These are phyloP conservation scores for Pythium insidiosum DNA, from an alignment of 352 stramenopile species.

Conservation along the genomic window DNA sequence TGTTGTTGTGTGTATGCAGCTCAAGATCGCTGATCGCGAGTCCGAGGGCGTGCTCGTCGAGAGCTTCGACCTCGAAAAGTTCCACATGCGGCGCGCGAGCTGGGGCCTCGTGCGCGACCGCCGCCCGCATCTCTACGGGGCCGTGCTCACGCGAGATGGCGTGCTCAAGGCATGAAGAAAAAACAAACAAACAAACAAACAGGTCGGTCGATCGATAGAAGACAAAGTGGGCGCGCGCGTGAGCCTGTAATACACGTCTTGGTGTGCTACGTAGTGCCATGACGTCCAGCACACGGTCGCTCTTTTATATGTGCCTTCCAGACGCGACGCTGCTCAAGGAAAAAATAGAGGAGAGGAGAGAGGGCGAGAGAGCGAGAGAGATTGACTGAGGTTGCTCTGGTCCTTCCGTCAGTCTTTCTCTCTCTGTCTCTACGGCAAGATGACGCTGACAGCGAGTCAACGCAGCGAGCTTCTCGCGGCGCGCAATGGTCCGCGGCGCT, in stretches of 20 bases:
- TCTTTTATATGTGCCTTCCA: too few species aligned
- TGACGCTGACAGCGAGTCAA: slow-evolving; percentile 36
- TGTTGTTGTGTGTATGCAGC: slow-evolving; percentile 20
- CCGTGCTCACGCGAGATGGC: slow-evolving; percentile 79
- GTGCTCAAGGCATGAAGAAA: too few species aligned
- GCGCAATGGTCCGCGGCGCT: slow-evolving; percentile 57
- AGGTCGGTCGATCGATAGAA: neutral
- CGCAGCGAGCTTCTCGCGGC: slow-evolving; percentile 41
- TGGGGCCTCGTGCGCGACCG: slow-evolving; percentile 86
- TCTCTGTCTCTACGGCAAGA: too few species aligned
- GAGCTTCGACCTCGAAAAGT: slow-evolving; percentile 81
- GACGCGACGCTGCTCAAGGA: too few species aligned
- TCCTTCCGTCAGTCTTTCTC: too few species aligned
- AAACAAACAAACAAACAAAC: neutral
- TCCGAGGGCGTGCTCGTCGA: slow-evolving; percentile 84
- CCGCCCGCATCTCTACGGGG: slow-evolving; percentile 75
- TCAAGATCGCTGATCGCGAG: slow-evolving; percentile 83
- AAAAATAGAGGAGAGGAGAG: too few species aligned
- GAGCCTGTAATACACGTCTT: too few species aligned
- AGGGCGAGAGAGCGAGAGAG: too few species aligned
- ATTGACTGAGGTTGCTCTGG: too few species aligned
- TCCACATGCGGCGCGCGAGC: slow-evolving; percentile 76
- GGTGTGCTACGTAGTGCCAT: too few species aligned
- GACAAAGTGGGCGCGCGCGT: too few species aligned
- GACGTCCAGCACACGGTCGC: too few species aligned